Evolutionary conservation across 2,329 filamentous ascomycete genomes (phyloP).

Genomic region (Fusarium incarnatum): DNA sequence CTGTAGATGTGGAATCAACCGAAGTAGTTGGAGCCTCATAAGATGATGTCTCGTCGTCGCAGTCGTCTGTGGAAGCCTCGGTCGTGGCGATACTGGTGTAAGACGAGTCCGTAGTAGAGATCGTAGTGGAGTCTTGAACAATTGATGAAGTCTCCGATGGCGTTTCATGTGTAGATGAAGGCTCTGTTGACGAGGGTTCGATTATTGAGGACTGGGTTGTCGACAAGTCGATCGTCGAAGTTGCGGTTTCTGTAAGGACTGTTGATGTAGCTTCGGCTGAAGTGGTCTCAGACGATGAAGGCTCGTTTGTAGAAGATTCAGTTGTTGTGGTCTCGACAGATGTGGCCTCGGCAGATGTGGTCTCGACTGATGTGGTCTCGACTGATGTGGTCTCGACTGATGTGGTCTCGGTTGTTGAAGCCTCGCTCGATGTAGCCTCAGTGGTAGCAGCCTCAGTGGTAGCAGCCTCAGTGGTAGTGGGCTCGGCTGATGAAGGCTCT

Average conservation of each 20-base stretch:
- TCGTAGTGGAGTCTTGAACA: not conserved
- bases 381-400: not conserved
- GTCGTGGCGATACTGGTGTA: not conserved
- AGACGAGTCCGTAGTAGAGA: not conserved
- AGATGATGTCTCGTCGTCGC: not conserved
- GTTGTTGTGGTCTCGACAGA: not conserved
- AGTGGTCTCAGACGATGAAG: too few species aligned
- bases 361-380: too few species aligned
- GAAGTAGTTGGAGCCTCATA: not conserved
- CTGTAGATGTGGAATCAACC: not conserved
- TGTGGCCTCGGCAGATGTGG: too few species aligned
- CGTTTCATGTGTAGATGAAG: accelerated
- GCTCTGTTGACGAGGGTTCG: not conserved
- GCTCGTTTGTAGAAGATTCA: too few species aligned
- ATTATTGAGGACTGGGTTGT: not conserved
- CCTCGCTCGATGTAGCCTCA: not conserved
- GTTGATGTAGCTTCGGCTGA: not conserved
- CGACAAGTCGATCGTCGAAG: not conserved
- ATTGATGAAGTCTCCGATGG: not conserved
- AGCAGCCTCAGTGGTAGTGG: not conserved
- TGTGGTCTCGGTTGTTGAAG: not conserved
- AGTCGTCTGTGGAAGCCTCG: not conserved
- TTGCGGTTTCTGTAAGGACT: accelerated
- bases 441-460: too few species aligned
- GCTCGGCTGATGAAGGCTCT: not conserved